Evolutionary conservation across 1,284 basidiomycete species (phyloP).

Genomic region (Violaceomyces palustris): DNA sequence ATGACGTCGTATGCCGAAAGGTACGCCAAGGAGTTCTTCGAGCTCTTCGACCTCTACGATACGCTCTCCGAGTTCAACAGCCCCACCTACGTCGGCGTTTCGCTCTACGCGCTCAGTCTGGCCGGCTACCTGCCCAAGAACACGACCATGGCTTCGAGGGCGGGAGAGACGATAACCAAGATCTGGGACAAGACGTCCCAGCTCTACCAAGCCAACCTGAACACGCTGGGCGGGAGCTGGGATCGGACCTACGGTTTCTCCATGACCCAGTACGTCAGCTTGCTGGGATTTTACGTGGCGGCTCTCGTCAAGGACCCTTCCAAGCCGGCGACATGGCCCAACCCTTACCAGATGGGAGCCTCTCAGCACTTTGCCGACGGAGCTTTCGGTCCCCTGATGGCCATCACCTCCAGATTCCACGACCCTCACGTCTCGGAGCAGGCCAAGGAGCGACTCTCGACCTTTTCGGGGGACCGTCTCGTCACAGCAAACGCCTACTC

Average conservation of each 20-base stretch:
- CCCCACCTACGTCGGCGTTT: constrained; percentile 19
- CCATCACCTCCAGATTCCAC: constrained; percentile 17
- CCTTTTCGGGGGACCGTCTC: constrained; percentile 9
- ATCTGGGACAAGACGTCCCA: constrained; percentile 19
- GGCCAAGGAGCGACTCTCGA: constrained; percentile 5
- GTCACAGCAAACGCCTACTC: constrained; percentile 12
- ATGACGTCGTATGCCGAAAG: constrained; percentile 14
- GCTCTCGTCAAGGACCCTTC: constrained; percentile 4
- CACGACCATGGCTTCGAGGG: constrained; percentile 15
- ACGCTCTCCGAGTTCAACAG: constrained; percentile 19
- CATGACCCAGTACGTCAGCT: constrained; percentile 11
- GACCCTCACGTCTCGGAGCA: constrained; percentile 12
- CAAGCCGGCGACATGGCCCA: constrained; percentile 16
- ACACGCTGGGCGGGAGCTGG: constrained; percentile 16
- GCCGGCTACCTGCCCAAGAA: constrained; percentile 12
- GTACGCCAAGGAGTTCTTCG: constrained; percentile 16
- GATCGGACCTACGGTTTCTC: constrained; percentile 18
- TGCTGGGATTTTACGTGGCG: constrained; percentile 15
- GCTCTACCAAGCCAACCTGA: constrained; percentile 16
- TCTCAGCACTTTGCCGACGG: constrained; percentile 11
- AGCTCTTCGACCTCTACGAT: constrained; percentile 20
- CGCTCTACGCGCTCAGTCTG: constrained; percentile 18
- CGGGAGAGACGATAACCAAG: constrained; percentile 20
- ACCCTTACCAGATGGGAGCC: constrained; percentile 14
- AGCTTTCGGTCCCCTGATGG: constrained; percentile 13